Evolutionary conservation across 1,284 basidiomycete species (phyloP), one percentile per base, ranked within the genome.

Genomic region (Schizophyllum amplum): DNA sequence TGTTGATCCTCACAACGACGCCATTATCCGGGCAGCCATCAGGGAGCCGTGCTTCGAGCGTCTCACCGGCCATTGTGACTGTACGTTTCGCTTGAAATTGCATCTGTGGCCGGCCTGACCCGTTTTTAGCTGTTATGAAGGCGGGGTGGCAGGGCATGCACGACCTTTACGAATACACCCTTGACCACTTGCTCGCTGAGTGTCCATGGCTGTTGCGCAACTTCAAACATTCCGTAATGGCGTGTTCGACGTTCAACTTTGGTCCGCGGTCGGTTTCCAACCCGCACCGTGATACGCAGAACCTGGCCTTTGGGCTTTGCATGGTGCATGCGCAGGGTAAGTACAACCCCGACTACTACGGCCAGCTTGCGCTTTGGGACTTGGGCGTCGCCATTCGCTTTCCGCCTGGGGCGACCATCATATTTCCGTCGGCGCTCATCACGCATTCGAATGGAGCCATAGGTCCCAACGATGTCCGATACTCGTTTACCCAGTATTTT

Each of bases 341-440:
- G 3, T 59, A 48, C 15, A 47, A 59, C 23, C 47, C 51, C 0
- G 24, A 47, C 15, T 3, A 20, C 21, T 55, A 55, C 1, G 49
- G 51, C 1, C 53, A 54, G 23, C 15, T 57, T 5, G 53, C 54
- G 4, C 53, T 57, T 6, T 42, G 20, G 47, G 57, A 58, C 21
- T n/a, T 58, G 4, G 27, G 27, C 11, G 21, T 56, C 4, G 24
- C 54, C 2, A 20, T 57, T 5, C 46, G 25, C 4, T 56, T 59
- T 13, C 58, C 58, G 1, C 21, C 58, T 1, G 52, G 55, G 0
- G 20, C 55, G 4, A 56, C 52, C 11, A 25, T 57, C 0, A 24
- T 59, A 4, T n/a, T 59, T 11, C 55, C 55, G 0, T 58, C 57
- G 17, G 54, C 58, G 5, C 20, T 58, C 1, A 26, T 59, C 11